phyloP scores from a whole-genome alignment of 345 rosid genomes.

The Citrus sinensis region DNA sequence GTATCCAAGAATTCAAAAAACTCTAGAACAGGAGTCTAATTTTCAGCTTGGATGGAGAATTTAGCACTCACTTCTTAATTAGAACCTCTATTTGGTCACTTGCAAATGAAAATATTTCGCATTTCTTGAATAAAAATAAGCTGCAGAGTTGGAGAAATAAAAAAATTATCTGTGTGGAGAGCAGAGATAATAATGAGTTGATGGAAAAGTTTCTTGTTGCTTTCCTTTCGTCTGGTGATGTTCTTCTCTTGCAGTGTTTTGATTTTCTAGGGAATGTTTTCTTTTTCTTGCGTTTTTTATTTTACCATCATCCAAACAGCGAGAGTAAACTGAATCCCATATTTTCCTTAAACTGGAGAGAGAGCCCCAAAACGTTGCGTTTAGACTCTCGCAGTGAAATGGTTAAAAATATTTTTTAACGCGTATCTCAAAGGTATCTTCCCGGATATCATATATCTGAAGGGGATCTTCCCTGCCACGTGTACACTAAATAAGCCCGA shows the following conservation, averaged over 20 bases:
- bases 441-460: too few species aligned
- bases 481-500: background rate
- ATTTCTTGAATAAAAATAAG: background rate
- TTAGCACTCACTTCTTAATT: background rate
- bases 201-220: background rate
- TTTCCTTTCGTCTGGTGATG: background rate
- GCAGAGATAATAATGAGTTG: background rate
- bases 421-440: too few species aligned
- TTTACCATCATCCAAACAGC: conserved; percentile 1
- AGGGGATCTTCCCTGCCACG: background rate
- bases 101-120: background rate
- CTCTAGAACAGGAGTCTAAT: background rate
- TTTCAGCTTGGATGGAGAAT: background rate
- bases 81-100: background rate
- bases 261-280: background rate
- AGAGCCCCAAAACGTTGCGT: background rate
- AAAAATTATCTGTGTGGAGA: background rate
- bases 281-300: background rate
- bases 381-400: background rate
- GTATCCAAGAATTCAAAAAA: background rate
- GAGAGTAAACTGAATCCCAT: background rate
- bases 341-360: too few species aligned
- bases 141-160: background rate
- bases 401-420: background rate
- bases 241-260: background rate